Conservation (phyloP, 805 yeast genomes). For the Ogataea sp. region DNA sequence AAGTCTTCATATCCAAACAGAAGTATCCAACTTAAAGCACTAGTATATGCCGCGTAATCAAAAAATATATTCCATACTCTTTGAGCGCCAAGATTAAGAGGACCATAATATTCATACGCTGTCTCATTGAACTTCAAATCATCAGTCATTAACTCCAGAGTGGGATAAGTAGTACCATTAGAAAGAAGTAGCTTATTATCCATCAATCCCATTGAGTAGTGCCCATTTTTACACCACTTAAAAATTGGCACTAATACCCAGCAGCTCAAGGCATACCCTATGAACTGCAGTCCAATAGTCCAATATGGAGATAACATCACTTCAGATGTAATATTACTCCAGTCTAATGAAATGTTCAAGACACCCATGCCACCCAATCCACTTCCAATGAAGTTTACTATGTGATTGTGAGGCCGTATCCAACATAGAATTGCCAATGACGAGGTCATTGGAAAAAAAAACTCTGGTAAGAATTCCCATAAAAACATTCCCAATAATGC, state of each 20-base stretch:
- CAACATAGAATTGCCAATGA: slow-evolving; percentile 43
- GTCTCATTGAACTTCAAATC: slow-evolving; percentile 34
- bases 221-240: slow-evolving; percentile 30
- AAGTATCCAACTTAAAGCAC: slow-evolving; percentile 38
- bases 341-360: slow-evolving; percentile 39
- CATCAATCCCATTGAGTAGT: slow-evolving; percentile 35
- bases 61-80: slow-evolving; percentile 43
- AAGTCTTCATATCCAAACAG: slow-evolving; percentile 19
- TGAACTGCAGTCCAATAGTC: slow-evolving; percentile 41
- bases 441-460: slow-evolving; percentile 37
- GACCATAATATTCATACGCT: slow-evolving; percentile 37
- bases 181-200: slow-evolving; percentile 31
- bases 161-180: slow-evolving; percentile 35
- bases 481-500: slow-evolving; percentile 27
- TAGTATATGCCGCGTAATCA: slow-evolving; percentile 43
- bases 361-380: slow-evolving; percentile 47
- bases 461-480: slow-evolving; percentile 46
- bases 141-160: slow-evolving; percentile 29
- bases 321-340: slow-evolving; percentile 44
- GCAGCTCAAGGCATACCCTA: slow-evolving; percentile 37
- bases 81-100: slow-evolving; percentile 39
- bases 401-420: slow-evolving; percentile 34
- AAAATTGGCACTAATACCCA: slow-evolving; percentile 41
- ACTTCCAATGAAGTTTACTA: slow-evolving; percentile 39
- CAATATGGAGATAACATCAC: slow-evolving; percentile 45